Evolutionary conservation across 75 land plant species (phyloP), one percentile per base, ranked within the genome.

Genomic region (Isoetes taiwanensis): DNA sequence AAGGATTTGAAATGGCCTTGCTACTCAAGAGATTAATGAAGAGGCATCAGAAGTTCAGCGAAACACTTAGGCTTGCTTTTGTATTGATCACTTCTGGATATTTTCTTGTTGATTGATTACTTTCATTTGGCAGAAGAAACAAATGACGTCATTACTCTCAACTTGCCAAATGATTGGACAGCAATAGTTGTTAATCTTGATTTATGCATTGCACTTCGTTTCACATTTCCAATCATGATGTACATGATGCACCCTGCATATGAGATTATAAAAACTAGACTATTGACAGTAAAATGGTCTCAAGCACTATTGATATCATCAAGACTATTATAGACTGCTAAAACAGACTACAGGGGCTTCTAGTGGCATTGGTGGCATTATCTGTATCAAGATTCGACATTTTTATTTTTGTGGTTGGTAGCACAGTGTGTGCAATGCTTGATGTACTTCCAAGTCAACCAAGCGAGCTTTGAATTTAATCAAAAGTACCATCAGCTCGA

Each of bases 151-250:
- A 77, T 93, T 64, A 93, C 98, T 12, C 65, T 84, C 54, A 93
- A 93, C 62, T 50, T 93, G 2, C 82, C 84, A 6, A 61, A 59
- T 34, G 82, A 81, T 0, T 34, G 70, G 57, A 20, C 77, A 54
- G 75, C 85, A n/a, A 30, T 30, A 2, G 0, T 81, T 10, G 83
- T 93, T 5, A 83, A 91, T 46, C 0, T 84, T 38, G 88, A 78
- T 11, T 75, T 91, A 31, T 78, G 82, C 52, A 46, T 81, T 0
- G 84, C 82, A 33, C 72, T 93, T 56, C 71, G 86, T 65, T 84
- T 93, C 72, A 79, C 98, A 0, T 80, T 84, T 33, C 95, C 95
- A 0, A 25, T 93, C 71, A 84, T 80, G 84, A 88, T 90, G 86
- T 71, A 81, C 71, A 84, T 80, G 84, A 88, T 90, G 86, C 71